phyloP scores from a whole-genome alignment of 495 filamentous ascomycete genomes.

The Podospora fimiseda region DNA sequence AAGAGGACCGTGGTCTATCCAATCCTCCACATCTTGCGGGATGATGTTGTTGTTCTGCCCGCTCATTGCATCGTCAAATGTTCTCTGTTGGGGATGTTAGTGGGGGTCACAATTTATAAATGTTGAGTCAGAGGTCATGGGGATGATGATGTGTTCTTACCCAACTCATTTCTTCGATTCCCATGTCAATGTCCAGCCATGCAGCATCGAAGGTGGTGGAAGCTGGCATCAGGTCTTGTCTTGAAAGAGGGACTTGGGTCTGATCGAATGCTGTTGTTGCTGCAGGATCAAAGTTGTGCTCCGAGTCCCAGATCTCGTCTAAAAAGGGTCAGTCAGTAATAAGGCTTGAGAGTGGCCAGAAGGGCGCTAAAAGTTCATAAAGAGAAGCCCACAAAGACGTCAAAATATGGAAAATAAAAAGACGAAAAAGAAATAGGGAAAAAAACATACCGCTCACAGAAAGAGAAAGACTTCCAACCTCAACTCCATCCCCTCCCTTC shows the following conservation, averaged over 20 bases:
- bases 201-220: background rate
- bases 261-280: too few species aligned
- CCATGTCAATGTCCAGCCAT: background rate
- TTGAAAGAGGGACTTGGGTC: background rate
- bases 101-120: too few species aligned
- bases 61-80: background rate
- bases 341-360: too few species aligned
- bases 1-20: background rate
- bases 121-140: too few species aligned
- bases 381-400: too few species aligned
- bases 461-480: background rate
- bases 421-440: background rate
- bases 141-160: background rate
- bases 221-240: background rate
- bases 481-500: background rate
- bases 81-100: background rate
- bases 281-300: background rate
- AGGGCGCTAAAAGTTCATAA: too few species aligned
- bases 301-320: background rate
- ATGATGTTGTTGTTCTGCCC: background rate
- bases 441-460: background rate
- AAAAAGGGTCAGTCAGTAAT: background rate
- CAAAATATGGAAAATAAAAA: too few species aligned
- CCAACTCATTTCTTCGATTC: constrained; percentile 1
- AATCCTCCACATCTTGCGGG: constrained; percentile 1